These are phyloP conservation scores for Fraxinus pennsylvanica DNA, from an alignment of 257 asterid genomes.

Conservation along the genomic window DNA sequence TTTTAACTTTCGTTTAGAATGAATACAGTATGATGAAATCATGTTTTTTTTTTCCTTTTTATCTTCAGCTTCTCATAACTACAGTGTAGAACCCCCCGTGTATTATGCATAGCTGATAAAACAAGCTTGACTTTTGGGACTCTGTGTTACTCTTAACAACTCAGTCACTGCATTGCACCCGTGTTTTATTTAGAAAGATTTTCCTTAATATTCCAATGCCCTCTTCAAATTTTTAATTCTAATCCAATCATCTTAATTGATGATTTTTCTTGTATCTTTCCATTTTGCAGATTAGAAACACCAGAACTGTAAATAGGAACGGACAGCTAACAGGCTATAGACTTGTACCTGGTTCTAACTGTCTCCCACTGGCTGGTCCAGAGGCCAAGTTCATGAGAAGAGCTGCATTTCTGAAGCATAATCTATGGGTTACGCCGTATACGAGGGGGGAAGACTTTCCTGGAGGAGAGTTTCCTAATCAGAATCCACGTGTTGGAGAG, in stretches of 20 bases:
- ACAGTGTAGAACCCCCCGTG: neutral
- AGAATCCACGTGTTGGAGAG: slow-evolving; percentile 94
- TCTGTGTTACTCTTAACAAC: neutral
- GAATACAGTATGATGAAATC: neutral
- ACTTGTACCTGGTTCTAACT: slow-evolving; percentile 86
- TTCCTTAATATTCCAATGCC: neutral
- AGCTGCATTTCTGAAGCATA: slow-evolving; percentile 92
- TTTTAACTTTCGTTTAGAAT: neutral
- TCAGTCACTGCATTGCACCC: neutral
- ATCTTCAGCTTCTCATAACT: neutral
- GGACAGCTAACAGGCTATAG: slow-evolving; percentile 93
- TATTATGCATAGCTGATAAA: neutral
- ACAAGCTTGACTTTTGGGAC: neutral
- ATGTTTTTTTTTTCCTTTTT: neutral
- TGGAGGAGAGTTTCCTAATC: slow-evolving; percentile 98
- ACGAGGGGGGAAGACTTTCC: slow-evolving; percentile 92
- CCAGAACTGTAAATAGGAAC: slow-evolving; percentile 79
- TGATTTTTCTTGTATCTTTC: neutral
- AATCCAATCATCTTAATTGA: slow-evolving; percentile 7
- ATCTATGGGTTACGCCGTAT: slow-evolving; percentile 90
- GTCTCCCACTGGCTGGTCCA: slow-evolving; percentile 86
- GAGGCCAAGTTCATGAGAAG: slow-evolving; percentile 92
- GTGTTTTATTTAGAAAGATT: neutral
- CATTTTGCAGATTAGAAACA: slow-evolving; percentile 72
- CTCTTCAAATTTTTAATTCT: neutral